These are phyloP conservation scores for Solanum ossicruentum DNA, from an alignment of 257 asterid genomes.

Conservation along the genomic window DNA sequence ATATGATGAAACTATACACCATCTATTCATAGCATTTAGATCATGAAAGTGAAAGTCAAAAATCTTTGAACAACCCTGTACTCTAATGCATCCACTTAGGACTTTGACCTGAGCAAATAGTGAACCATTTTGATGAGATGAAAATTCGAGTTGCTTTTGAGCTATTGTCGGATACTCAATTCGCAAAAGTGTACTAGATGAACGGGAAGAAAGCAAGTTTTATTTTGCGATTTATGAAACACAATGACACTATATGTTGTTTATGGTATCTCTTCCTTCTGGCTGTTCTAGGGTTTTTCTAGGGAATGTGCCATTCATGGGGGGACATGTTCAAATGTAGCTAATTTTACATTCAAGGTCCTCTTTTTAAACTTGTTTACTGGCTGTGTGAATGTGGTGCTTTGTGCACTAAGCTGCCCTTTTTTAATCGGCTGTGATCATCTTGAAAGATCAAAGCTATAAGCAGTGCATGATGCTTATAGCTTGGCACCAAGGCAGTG, in stretches of 20 bases:
- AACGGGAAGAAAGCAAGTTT: background rate
- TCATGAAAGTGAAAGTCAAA: background rate
- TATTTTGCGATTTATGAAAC: background rate
- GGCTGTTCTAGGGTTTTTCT: background rate
- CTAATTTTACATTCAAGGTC: background rate
- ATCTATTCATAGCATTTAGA: background rate
- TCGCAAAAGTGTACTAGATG: background rate
- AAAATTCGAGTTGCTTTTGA: background rate
- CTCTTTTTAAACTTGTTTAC: background rate
- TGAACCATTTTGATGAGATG: background rate
- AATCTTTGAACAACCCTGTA: background rate
- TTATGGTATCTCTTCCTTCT: background rate
- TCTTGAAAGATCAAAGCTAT: background rate
- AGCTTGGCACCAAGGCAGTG: no score
- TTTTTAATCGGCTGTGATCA: background rate
- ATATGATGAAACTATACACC: background rate
- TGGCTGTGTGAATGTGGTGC: background rate
- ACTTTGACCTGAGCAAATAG: background rate
- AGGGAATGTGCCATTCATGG: background rate
- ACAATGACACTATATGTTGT: background rate
- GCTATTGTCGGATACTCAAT: background rate
- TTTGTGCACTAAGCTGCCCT: background rate
- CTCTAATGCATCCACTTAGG: background rate
- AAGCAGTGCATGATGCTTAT: background rate
- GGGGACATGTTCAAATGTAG: background rate